These are phyloP conservation scores for Cordyceps cicadae DNA, from an alignment of 2,329 filamentous ascomycete species.

Conservation along the genomic window DNA sequence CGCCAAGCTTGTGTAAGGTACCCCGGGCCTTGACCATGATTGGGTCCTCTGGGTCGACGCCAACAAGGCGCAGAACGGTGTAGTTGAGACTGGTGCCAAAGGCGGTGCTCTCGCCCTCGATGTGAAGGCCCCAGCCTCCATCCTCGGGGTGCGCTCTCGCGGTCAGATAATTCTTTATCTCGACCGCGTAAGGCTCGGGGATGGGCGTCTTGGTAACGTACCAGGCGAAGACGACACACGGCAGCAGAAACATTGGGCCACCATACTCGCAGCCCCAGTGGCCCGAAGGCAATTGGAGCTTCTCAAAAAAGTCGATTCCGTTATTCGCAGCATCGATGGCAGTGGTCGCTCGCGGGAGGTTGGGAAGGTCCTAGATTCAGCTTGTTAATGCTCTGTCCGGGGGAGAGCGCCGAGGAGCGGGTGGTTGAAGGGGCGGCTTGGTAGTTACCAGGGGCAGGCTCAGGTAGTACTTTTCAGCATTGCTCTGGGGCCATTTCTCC, in stretches of 20 bases:
- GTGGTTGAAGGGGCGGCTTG: too few species aligned
- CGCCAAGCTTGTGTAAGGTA: slow-evolving; percentile 76
- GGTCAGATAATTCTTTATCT: slow-evolving; percentile 88
- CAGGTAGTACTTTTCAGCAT: slow-evolving; percentile 83
- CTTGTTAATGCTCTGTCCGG: slow-evolving; percentile 4
- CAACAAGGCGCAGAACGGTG: slow-evolving; percentile 67
- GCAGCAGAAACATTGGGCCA: slow-evolving; percentile 90
- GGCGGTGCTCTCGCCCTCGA: slow-evolving; percentile 84
- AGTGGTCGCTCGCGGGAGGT: slow-evolving; percentile 60
- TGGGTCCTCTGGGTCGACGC: slow-evolving; percentile 74
- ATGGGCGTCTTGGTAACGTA: slow-evolving; percentile 86
- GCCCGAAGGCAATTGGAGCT: slow-evolving; percentile 78
- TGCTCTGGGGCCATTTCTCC: slow-evolving; percentile 74
- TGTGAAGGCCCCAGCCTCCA: slow-evolving; percentile 96
- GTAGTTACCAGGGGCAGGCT: slow-evolving; percentile 64
- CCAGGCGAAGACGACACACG: slow-evolving; percentile 76
- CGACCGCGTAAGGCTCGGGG: slow-evolving; percentile 67
- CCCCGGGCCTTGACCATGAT: slow-evolving; percentile 78
- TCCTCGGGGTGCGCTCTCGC: slow-evolving; percentile 77
- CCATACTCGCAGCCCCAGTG: slow-evolving; percentile 98
- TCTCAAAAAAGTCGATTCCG: slow-evolving; percentile 78
- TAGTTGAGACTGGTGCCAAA: slow-evolving; percentile 92
- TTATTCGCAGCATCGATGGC: slow-evolving; percentile 74
- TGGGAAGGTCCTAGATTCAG: slow-evolving; percentile 56
- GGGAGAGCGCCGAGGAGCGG: neutral